Conservation (phyloP, 176 grass and related monocot genomes). For the Saccharum officinarum region DNA sequence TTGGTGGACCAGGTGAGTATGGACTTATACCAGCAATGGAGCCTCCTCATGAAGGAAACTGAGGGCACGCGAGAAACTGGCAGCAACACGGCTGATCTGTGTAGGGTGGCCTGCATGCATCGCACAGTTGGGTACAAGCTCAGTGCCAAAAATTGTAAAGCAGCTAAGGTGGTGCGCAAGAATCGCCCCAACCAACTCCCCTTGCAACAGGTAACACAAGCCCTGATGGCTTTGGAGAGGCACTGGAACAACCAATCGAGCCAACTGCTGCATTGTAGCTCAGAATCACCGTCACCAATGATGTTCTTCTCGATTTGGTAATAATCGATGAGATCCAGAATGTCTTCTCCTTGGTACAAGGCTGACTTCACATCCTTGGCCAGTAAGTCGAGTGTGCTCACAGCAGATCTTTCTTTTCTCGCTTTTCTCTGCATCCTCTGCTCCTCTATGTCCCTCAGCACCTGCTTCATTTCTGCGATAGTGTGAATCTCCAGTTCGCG, state of each 20-base stretch:
- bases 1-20: background rate
- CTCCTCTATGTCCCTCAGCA: background rate
- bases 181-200: background rate
- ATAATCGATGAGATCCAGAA: slow-evolving; percentile 14
- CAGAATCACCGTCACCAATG: background rate
- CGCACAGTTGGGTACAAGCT: too few species aligned
- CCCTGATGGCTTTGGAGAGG: background rate
- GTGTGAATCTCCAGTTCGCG: background rate
- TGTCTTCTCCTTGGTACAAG: slow-evolving; percentile 18
- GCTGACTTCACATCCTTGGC: background rate
- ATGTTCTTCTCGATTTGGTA: background rate
- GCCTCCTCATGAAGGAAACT: background rate
- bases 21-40: background rate
- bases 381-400: background rate
- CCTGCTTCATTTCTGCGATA: background rate
- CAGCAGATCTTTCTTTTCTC: background rate
- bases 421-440: background rate
- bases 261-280: background rate
- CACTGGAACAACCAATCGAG: background rate
- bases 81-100: background rate
- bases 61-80: background rate
- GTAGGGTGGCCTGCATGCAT: background rate
- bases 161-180: too few species aligned
- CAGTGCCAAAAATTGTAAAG: too few species aligned
- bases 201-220: background rate